These are phyloP conservation scores for Saksenaea oblongispora DNA, from an alignment of 371 early-diverging fungal species.

Conservation along the genomic window DNA sequence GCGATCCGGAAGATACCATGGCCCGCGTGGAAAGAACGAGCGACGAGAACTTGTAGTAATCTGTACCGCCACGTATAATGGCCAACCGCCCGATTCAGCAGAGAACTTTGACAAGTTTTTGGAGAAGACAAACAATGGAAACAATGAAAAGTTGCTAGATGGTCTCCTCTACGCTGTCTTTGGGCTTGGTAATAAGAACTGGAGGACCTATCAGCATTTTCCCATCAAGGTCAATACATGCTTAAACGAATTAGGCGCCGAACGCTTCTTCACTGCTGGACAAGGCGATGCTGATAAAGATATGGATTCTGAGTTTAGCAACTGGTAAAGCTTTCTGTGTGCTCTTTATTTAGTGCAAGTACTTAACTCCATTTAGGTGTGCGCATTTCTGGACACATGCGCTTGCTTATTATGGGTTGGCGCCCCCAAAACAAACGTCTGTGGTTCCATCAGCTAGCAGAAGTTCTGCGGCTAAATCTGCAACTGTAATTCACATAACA, in stretches of 20 bases:
- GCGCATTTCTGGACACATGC: constrained; percentile 47
- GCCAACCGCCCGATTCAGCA: constrained; percentile 61
- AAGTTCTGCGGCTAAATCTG: neutral
- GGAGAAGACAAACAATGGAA: constrained; percentile 20
- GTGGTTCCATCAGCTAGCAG: constrained; percentile 34
- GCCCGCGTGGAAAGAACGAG: constrained; percentile 10
- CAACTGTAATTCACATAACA: constrained; percentile 27
- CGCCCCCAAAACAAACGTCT: constrained; percentile 29
- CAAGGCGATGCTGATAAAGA: constrained; percentile 57
- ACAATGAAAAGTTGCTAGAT: constrained; percentile 22
- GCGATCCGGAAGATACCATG: constrained; percentile 30
- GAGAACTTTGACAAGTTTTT: constrained; percentile 55
- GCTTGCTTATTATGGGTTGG: constrained; percentile 32
- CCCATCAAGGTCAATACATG: constrained; percentile 41
- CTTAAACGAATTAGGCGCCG: constrained; percentile 51
- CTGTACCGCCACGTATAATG: constrained; percentile 58
- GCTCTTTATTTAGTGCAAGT: neutral
- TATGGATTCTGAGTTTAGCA: constrained; percentile 50
- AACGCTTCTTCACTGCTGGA: constrained; percentile 43
- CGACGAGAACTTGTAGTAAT: constrained; percentile 46
- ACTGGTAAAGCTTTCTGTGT: constrained; percentile 27
- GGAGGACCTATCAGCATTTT: constrained; percentile 62
- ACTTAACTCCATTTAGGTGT: constrained; percentile 16
- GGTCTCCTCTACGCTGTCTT: constrained; percentile 53
- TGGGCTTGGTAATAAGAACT: constrained; percentile 61